Evolutionary conservation across 1,139 yeast genomes (phyloP).

Genomic region (Debaryomyces nepalensis): DNA sequence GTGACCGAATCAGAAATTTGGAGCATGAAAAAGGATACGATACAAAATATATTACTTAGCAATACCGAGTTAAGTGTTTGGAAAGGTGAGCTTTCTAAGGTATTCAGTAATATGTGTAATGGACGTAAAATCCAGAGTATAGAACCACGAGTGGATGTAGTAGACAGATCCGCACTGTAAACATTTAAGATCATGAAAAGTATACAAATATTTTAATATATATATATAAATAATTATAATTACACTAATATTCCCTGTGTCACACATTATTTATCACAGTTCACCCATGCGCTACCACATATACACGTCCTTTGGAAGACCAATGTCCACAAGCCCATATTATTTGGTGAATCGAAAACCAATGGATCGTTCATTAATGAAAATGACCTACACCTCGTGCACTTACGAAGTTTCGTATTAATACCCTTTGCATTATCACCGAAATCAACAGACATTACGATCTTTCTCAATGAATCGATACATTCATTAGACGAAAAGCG

Average conservation of each 20-base stretch:
- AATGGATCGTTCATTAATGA: conserved; percentile 56
- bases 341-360: conserved; percentile 41
- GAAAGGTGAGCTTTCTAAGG: conserved; percentile 28
- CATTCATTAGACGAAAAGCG: conserved; percentile 29
- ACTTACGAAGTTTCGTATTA: conserved; percentile 43
- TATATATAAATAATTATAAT: not conserved
- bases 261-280: conserved; percentile 25
- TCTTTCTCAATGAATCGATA: conserved; percentile 53
- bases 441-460: conserved; percentile 29
- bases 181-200: not conserved
- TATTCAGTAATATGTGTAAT: conserved; percentile 33
- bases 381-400: conserved; percentile 71
- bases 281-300: conserved; percentile 81
- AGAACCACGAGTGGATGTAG: conserved; percentile 34
- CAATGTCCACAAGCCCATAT: conserved; percentile 65
- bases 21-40: conserved; percentile 29
- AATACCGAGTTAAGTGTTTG: conserved; percentile 31
- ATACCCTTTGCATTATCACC: conserved; percentile 5
- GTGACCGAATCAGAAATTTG: conserved; percentile 32
- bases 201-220: not conserved
- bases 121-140: conserved; percentile 33
- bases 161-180: conserved; percentile 28
- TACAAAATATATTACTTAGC: conserved; percentile 29
- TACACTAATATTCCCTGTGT: not conserved
- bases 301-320: conserved; percentile 77